Evolutionary conservation across 192 early-diverging fungal species (phyloP), one percentile per base, ranked within the genome.

Genomic region (Gigaspora rosea): DNA sequence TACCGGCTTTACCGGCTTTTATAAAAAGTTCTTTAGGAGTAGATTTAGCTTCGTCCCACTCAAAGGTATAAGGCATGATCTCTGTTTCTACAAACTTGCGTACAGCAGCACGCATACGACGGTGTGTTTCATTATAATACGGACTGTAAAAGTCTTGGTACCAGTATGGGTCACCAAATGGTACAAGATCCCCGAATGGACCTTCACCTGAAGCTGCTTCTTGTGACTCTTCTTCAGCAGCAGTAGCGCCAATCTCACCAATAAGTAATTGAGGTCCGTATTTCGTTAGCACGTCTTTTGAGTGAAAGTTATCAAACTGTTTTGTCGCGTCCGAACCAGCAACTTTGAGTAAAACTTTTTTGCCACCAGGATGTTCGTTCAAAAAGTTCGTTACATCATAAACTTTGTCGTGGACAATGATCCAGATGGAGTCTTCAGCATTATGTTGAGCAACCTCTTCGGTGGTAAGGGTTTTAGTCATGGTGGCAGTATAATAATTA

Each of bases 291-390:
- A 93, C 80, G 59, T 81, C 78, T 78, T 56, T 77, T 76, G 90
- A 91, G 82, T 95, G 94, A 86, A 95, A 95, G 78, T 92, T 86
- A 80, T 94, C 91, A 77, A 94, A 95, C 83, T 94, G 92, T 83
- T 93, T 93, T 33, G 91, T 84, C 35, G 94, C 94, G 82, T 95
- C 94, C 16, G 83, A 85, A 59, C 94, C 94, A 27, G 92, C 91
- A 32, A 89, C 90, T 79, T 92, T 91, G 22, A 94, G 80, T 33
- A 94, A 84, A 56, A 94, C 87, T 81, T 93, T 93, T 78, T 93
- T 86, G 50, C 82, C 81, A 62, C 88, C 90, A 66, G 88, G 90
- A 73, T 89, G 88, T 20, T 91, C 87, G 48, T 83, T 83, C 50
- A 88, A 71, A 67, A 89, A 89, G 9, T 82, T 75, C 10, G 90